Conservation (phyloP, 2,329 filamentous ascomycete genomes). For the Clarireedia hainanense region DNA sequence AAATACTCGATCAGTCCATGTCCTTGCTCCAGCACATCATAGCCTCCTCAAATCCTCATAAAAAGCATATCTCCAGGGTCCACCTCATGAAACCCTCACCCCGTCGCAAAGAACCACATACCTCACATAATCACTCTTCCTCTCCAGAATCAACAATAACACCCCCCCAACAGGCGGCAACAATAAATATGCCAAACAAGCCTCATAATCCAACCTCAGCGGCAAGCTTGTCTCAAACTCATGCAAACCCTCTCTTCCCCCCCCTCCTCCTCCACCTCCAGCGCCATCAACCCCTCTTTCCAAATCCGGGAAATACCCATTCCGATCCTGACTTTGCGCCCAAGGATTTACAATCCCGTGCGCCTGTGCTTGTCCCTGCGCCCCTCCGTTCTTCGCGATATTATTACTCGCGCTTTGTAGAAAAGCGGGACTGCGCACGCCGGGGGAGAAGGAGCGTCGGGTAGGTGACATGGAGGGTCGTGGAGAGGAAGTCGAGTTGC, state of each 20-base stretch:
- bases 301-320: constrained; percentile 10
- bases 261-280: constrained; percentile 1
- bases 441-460: constrained; percentile 38
- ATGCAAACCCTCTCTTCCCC: constrained; percentile 47
- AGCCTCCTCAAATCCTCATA: no score
- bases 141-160: constrained; percentile 74
- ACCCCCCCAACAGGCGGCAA: constrained; percentile 82
- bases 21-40: background rate
- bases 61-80: background rate
- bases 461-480: constrained; percentile 46
- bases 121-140: constrained; percentile 96
- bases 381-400: constrained; percentile 20
- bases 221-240: constrained; percentile 90
- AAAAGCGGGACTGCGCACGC: constrained; percentile 31
- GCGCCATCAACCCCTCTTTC: constrained; percentile 5
- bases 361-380: constrained; percentile 4
- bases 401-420: constrained; percentile 3
- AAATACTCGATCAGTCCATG: constrained; percentile 5
- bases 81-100: background rate
- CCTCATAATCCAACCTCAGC: constrained; percentile 81
- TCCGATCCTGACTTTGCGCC: constrained; percentile 11
- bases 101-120: constrained; percentile 34
- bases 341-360: constrained; percentile 5
- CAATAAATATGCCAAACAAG: constrained; percentile 78
- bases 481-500: constrained; percentile 21